These are phyloP conservation scores for Mucor lusitanicus DNA, from an alignment of 371 early-diverging fungal genomes.

Conservation along the genomic window DNA sequence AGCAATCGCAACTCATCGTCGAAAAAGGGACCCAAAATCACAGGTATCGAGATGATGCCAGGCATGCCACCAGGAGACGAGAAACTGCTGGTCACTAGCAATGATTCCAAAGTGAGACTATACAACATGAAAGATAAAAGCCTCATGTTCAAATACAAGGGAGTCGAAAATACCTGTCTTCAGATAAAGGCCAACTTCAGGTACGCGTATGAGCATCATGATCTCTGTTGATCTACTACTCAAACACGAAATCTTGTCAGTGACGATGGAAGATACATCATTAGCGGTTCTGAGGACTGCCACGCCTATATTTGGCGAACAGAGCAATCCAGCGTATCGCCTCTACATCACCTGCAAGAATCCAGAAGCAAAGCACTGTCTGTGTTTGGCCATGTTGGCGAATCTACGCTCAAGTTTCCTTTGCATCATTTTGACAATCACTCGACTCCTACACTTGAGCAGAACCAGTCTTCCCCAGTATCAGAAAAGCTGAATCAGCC, in stretches of 20 bases:
- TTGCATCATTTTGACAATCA: background rate
- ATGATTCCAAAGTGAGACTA: constrained; percentile 82
- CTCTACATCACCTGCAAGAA: constrained; percentile 16
- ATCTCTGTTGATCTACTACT: background rate
- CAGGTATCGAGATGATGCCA: constrained; percentile 67
- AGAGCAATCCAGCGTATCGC: constrained; percentile 35
- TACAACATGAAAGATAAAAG: constrained; percentile 75
- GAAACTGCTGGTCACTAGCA: constrained; percentile 71
- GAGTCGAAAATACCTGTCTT: constrained; percentile 65
- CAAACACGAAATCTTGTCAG: constrained; percentile 19
- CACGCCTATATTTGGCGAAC: constrained; percentile 77
- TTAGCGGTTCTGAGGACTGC: constrained; percentile 83
- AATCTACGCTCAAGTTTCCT: constrained; percentile 4
- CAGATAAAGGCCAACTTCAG: constrained; percentile 78
- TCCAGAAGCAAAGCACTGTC: constrained; percentile 14
- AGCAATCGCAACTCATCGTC: constrained; percentile 31
- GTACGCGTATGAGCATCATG: constrained; percentile 18
- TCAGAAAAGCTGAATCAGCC: background rate
- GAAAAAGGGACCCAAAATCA: constrained; percentile 71
- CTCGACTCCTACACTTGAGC: background rate
- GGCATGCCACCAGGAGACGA: constrained; percentile 51
- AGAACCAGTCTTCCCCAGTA: background rate
- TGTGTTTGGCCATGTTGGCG: constrained; percentile 16
- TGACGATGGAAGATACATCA: constrained; percentile 75
- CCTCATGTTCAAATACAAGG: constrained; percentile 76